Evolutionary conservation across 169 alveolate species (phyloP), one percentile per base, ranked within the genome.

Genomic region (Eimeria acervulina): DNA sequence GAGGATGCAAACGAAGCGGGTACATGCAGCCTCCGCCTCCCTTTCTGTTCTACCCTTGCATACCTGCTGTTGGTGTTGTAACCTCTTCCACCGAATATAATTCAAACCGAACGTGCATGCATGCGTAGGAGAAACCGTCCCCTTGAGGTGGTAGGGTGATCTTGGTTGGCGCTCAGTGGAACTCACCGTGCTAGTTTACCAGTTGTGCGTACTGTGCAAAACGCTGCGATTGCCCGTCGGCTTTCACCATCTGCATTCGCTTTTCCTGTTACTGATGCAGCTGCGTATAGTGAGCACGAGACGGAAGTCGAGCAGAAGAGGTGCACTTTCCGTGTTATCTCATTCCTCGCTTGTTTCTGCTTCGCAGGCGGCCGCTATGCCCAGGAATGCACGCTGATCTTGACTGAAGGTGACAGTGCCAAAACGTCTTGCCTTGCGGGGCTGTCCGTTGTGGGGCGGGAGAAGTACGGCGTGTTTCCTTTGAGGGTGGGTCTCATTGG

Each of bases 391-490:
- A 99, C 99, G 19, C 97, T 99, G 81, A 99, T 99, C 59, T 97
- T 99, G 94, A 99, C 99, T 44, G 99, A 99, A 97, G 99, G 99
- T 96, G 99, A 99, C 98, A 99, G 99, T 84, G 99, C 99, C 90
- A 99, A 99, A 96, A 98, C 99, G 28, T 98, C 99, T 59, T 99
- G 99, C 23, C 98, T 99, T 96, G 99, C 99, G 38, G 99, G 99
- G 8, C 98, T 99, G 42, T 99, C 99, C 89, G 99, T 99, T 74
- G 99, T 99, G 3, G 99, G 99, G 3, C 98, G 99, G 89, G 99
- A 99, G 96, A 97, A 97, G 72, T 99, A 98, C 97, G 99, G 99
- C 17, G 99, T 99, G 26, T 99, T 99, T 94, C 99, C 99, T 17
- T 97, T 99, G 38, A 51, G 96, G 94, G 96, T 94, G 38, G 44